Percentiles rank a stretch among this genome's conserved stretches.
Conservation (phyloP, 2,329 filamentous ascomycete species). For the Paecilomyces formosus region DNA sequence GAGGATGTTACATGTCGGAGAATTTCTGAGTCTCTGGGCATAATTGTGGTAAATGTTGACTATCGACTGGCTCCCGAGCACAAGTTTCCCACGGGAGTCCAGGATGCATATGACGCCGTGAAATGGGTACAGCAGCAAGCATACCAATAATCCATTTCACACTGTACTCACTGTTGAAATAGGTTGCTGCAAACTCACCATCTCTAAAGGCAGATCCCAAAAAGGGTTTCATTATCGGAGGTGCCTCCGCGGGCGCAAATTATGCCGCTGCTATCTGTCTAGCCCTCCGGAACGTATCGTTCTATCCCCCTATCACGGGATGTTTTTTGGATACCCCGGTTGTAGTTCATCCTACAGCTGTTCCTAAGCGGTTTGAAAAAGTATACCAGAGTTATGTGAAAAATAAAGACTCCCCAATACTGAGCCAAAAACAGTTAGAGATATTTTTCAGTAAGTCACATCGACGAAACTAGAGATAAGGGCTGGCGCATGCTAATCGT, state of each 20-base stretch:
- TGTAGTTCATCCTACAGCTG: too few species aligned
- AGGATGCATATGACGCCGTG: conserved; percentile 1
- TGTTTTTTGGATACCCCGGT: not conserved
- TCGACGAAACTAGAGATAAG: too few species aligned
- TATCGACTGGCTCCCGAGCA: conserved; percentile 4
- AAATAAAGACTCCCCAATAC: too few species aligned
- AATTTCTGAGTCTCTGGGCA: too few species aligned
- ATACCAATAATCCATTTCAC: not conserved
- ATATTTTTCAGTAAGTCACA: too few species aligned
- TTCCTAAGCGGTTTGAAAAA: too few species aligned
- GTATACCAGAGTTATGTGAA: too few species aligned
- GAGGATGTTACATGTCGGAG: too few species aligned
- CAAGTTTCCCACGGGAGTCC: not conserved
- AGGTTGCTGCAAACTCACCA: not conserved
- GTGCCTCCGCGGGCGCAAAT: conserved; percentile 2
- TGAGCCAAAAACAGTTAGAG: too few species aligned
- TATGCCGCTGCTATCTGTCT: not conserved
- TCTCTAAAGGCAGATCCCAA: not conserved
- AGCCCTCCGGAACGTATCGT: not conserved
- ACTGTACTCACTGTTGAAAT: not conserved
- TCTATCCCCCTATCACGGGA: not conserved
- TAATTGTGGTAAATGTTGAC: too few species aligned
- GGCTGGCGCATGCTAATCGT: too few species aligned
- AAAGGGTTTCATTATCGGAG: conserved; percentile 1
- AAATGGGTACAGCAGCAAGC: conserved; percentile 1